Conservation (phyloP, 2,329 filamentous ascomycete genomes). For the Talaromyces funiculosus region DNA sequence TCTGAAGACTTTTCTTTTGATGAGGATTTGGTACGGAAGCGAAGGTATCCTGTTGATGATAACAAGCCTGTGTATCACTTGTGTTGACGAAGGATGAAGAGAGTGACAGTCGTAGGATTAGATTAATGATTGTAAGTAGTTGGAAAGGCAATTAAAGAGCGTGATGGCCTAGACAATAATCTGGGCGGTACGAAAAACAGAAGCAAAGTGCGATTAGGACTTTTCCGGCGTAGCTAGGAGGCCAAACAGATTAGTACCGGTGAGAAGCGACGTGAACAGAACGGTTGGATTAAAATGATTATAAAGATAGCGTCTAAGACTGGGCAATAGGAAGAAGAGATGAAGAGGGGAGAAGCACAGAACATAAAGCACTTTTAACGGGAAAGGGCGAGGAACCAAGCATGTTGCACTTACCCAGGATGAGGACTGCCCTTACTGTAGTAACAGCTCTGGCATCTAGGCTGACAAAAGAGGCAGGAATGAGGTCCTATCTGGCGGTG, state of each 20-base stretch:
- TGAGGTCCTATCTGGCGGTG: conserved; percentile 34
- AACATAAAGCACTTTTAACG: conserved; percentile 17
- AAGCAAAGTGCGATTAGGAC: conserved; percentile 17
- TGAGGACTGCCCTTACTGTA: conserved; percentile 39
- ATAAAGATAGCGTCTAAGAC: background rate
- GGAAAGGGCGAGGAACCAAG: conserved; percentile 6
- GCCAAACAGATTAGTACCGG: conserved; percentile 25
- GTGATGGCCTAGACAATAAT: conserved; percentile 40
- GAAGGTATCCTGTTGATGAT: conserved; percentile 40
- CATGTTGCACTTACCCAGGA: conserved; percentile 35
- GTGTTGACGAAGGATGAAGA: conserved; percentile 38
- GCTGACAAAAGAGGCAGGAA: conserved; percentile 35
- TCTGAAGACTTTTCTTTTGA: conserved; percentile 20
- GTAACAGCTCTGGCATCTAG: conserved; percentile 42
- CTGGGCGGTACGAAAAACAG: conserved; percentile 28
- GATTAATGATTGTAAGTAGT: conserved; percentile 55
- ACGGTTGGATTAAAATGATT: background rate
- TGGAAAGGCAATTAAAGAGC: conserved; percentile 46
- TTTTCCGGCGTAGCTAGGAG: conserved; percentile 28
- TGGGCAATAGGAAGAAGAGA: conserved; percentile 4
- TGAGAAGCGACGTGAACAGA: background rate
- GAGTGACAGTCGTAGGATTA: conserved; percentile 48
- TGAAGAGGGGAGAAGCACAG: conserved; percentile 17
- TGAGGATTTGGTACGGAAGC: conserved; percentile 30
- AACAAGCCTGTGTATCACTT: conserved; percentile 26